phyloP scores from a whole-genome alignment of 345 rosid genomes.

The Ricinus communis region DNA sequence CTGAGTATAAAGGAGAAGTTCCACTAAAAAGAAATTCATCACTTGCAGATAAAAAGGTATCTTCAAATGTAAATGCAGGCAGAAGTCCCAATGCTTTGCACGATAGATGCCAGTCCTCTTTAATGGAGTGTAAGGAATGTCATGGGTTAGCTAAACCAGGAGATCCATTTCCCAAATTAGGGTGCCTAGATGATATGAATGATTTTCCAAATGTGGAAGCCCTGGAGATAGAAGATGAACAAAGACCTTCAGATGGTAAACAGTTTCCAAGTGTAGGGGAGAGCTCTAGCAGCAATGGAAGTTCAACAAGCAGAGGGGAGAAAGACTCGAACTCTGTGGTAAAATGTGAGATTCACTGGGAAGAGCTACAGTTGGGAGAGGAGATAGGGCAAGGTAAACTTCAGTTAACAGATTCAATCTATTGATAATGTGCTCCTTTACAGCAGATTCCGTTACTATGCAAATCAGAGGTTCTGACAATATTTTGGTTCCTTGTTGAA shows the following conservation, averaged over 20 bases:
- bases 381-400: conserved; percentile 78
- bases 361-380: conserved; percentile 67
- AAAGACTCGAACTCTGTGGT: conserved; percentile 32
- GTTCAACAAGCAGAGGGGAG: conserved; percentile 48
- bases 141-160: conserved; percentile 25
- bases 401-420: conserved; percentile 8
- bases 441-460: not conserved
- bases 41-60: too few species aligned
- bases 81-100: conserved; percentile 25
- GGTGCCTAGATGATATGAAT: conserved; percentile 28
- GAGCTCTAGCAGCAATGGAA: conserved; percentile 40
- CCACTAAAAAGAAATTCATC: conserved; percentile 27
- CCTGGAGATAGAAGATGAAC: conserved; percentile 43
- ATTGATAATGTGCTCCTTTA: not conserved
- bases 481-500: not conserved
- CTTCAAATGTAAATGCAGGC: conserved; percentile 23
- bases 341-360: conserved; percentile 71
- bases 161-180: conserved; percentile 28
- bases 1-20: conserved; percentile 24
- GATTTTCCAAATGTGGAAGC: conserved; percentile 24
- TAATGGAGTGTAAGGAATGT: conserved; percentile 33
- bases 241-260: conserved; percentile 29
- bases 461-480: not conserved
- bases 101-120: conserved; percentile 30
- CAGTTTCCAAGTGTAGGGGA: conserved; percentile 35